Evolutionary conservation across 306 rosid species (phyloP).

Genomic region (Leucaena leucocephala): DNA sequence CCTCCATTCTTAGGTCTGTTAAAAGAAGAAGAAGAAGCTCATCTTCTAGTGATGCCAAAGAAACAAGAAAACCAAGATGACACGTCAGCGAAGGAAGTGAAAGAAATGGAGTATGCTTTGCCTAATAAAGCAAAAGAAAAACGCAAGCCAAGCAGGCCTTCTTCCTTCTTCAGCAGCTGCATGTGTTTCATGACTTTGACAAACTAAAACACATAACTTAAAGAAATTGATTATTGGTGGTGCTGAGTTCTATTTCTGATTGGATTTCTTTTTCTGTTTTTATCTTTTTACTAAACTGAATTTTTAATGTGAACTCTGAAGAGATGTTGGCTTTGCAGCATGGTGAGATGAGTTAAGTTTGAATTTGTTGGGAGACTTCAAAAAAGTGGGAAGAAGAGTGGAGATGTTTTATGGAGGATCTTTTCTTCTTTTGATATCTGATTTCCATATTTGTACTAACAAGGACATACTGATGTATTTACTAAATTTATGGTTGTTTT

Average conservation of each 20-base stretch:
- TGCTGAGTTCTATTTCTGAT: slow-evolving; percentile 31
- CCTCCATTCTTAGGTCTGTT: slow-evolving; percentile 54
- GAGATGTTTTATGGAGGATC: slow-evolving; percentile 24
- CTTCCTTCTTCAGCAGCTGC: slow-evolving; percentile 76
- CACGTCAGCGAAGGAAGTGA: slow-evolving; percentile 18
- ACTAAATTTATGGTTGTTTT: neutral
- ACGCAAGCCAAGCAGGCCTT: slow-evolving; percentile 39
- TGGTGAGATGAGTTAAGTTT: slow-evolving; percentile 29
- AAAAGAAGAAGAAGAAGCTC: slow-evolving; percentile 64
- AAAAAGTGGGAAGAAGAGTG: slow-evolving; percentile 28
- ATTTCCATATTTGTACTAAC: neutral
- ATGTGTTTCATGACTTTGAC: slow-evolving; percentile 77
- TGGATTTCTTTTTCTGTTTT: slow-evolving; percentile 31
- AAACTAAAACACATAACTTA: slow-evolving; percentile 37
- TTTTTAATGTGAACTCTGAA: slow-evolving; percentile 42
- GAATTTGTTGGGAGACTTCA: slow-evolving; percentile 43
- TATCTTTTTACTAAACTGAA: slow-evolving; percentile 1
- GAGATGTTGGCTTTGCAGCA: slow-evolving; percentile 22
- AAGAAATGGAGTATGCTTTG: slow-evolving; percentile 45
- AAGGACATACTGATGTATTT: neutral
- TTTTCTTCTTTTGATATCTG: slow-evolving; percentile 38
- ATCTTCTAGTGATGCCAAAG: slow-evolving; percentile 41
- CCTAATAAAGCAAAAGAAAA: slow-evolving; percentile 59
- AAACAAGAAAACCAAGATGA: slow-evolving; percentile 39
- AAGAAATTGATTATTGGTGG: slow-evolving; percentile 22